phyloP scores from a whole-genome alignment of 2,329 filamentous ascomycete species.

The Alternaria incomplexa region DNA sequence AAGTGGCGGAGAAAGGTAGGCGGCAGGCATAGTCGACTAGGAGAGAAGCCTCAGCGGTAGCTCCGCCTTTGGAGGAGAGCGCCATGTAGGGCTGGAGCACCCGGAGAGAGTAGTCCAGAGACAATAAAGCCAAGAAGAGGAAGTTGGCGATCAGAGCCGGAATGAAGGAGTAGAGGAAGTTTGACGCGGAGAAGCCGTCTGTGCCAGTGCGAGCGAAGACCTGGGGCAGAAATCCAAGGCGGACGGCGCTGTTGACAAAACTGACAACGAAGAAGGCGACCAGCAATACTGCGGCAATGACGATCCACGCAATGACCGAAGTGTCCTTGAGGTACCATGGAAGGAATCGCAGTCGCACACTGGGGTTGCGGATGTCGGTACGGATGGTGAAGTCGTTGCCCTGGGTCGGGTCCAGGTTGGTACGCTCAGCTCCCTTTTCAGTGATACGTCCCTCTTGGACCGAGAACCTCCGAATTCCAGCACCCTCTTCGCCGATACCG shows the following conservation, averaged over 20 bases:
- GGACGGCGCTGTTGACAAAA: slow-evolving; percentile 73
- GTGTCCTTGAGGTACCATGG: slow-evolving; percentile 77
- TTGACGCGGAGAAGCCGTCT: slow-evolving; percentile 78
- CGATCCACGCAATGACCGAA: slow-evolving; percentile 69
- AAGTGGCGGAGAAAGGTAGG: slow-evolving; percentile 65
- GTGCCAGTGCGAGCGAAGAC: slow-evolving; percentile 66
- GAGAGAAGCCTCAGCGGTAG: slow-evolving; percentile 67
- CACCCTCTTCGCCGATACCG: slow-evolving; percentile 72
- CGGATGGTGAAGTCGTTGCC: slow-evolving; percentile 53
- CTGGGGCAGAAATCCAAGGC: slow-evolving; percentile 73
- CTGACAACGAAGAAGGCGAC: slow-evolving; percentile 72
- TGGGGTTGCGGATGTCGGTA: slow-evolving; percentile 58
- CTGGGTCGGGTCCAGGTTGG: slow-evolving; percentile 13
- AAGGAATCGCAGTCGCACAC: slow-evolving; percentile 69
- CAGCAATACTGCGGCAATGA: slow-evolving; percentile 47
- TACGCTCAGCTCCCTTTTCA: slow-evolving; percentile 51
- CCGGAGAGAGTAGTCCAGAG: slow-evolving; percentile 69
- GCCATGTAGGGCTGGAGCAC: slow-evolving; percentile 73
- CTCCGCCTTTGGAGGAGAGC: slow-evolving; percentile 64
- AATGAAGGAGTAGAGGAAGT: slow-evolving; percentile 84
- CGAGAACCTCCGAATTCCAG: slow-evolving; percentile 58
- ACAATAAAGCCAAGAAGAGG: slow-evolving; percentile 70
- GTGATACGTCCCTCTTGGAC: slow-evolving; percentile 55
- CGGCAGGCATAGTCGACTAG: slow-evolving; percentile 74
- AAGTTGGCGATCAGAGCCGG: slow-evolving; percentile 71